Evolutionary conservation across 2,329 filamentous ascomycete species (phyloP), one percentile per base, ranked within the genome.

Genomic region (Coniochaeta sp.): DNA sequence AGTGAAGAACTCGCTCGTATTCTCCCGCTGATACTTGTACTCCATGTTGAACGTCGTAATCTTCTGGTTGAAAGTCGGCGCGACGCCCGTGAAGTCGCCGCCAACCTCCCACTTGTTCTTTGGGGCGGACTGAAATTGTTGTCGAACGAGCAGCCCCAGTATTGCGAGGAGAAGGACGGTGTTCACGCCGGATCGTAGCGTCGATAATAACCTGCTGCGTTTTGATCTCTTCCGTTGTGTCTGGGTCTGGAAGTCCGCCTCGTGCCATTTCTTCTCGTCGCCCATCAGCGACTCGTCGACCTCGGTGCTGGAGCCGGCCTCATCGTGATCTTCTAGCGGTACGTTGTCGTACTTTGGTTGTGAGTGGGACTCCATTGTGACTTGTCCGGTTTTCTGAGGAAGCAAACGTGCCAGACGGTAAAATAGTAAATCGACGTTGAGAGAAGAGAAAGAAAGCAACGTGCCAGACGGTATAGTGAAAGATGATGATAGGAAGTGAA

Each of bases 281-380:
- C 65, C 67, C 60, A 72, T 69, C 48, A 73, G 57, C 5, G 69
- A 71, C 52, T 69, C 70, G 52, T 48, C 45, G 3, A 72, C 69
- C 55, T 72, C 70, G 51, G 70, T 73, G 60, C 64, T 69, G 24
- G 65, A 70, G n/a, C 53, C 33, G 22, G 49, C 49, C 32, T 65
- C 62, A 52, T 66, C 64, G 20, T 67, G 63, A 46, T 70, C 67
- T n/a, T 65, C 64, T 22, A 60, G 51, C 28, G 61, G 56, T 46
- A 70, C 51, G 52, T 63, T 62, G 42, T 63, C 57, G 58, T 69
- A 68, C 51, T 65, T 52, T 2, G 27, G 45, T 31, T 48, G 45
- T 4, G 28, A 28, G 26, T 31, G 24, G n/a, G 28, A 13, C 7
- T 48, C 45, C 45, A 48, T 48, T 12, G 26, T 62, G 49, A 31